A percentile compares a stretch with the other conserved stretches of the same genome.
Conservation (phyloP, 768 basidiomycete species). For the Russula abietina region DNA sequence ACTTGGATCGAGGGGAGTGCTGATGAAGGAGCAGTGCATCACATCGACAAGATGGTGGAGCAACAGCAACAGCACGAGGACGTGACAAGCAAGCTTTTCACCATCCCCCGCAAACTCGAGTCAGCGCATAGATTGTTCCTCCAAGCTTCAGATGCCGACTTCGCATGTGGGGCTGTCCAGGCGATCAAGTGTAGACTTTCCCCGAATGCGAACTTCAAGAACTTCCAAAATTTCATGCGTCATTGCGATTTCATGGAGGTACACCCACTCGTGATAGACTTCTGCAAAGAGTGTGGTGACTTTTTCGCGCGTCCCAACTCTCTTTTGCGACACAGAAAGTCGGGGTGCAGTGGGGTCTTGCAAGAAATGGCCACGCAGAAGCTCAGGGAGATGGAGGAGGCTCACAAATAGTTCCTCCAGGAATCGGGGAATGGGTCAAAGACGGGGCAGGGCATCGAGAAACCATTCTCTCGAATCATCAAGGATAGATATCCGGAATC, state of each 20-base stretch:
- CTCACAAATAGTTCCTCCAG: not conserved
- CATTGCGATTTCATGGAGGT: too few species aligned
- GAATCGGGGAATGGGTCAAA: not conserved
- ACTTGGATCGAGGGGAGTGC: slow-evolving; percentile 5
- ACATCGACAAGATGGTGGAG: not conserved
- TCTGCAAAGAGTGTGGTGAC: too few species aligned
- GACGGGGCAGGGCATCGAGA: not conserved
- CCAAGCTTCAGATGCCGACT: not conserved
- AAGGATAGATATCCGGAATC: not conserved
- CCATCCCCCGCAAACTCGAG: not conserved
- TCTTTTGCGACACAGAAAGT: not conserved
- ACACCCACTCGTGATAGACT: too few species aligned
- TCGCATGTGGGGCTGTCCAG: not conserved
- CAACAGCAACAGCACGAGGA: not conserved
- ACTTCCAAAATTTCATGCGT: too few species aligned
- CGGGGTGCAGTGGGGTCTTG: not conserved
- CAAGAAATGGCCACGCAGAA: not conserved
- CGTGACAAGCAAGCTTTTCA: not conserved
- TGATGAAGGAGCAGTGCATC: not conserved
- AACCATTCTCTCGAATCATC: not conserved
- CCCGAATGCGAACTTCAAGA: too few species aligned
- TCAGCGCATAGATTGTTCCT: not conserved
- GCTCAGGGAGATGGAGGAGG: not conserved
- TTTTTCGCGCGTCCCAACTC: not conserved
- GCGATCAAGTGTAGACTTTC: too few species aligned